Percentiles rank a stretch among this genome's conserved stretches.
Conservation (phyloP, 2,329 filamentous ascomycete species). For the Neospermospora avenae region DNA sequence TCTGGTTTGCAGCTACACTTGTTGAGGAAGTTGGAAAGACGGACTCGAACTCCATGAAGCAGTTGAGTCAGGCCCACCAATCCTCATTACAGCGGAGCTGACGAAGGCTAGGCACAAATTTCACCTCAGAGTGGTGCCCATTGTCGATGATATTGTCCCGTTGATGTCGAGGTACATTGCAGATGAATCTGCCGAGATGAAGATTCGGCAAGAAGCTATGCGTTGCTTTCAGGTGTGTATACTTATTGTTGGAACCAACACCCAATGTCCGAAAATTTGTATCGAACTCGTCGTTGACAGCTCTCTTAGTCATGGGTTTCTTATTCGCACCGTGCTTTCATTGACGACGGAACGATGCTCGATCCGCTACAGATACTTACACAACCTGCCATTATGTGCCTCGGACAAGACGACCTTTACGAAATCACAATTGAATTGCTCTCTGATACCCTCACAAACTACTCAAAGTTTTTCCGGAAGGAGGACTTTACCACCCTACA, state of each 20-base stretch:
- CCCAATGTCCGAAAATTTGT: neutral
- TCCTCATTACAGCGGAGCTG: slow-evolving; percentile 12
- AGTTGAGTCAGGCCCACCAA: slow-evolving; percentile 24
- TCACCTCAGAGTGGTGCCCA: slow-evolving; percentile 49
- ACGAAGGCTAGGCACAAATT: slow-evolving; percentile 39
- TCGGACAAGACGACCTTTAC: slow-evolving; percentile 57
- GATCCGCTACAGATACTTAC: slow-evolving; percentile 58
- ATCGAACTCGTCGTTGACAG: slow-evolving; percentile 7
- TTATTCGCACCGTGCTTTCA: slow-evolving; percentile 65
- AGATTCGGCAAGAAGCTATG: slow-evolving; percentile 52
- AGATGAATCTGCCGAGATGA: slow-evolving; percentile 40
- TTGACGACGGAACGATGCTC: slow-evolving; percentile 54
- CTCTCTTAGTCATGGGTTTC: slow-evolving; percentile 63
- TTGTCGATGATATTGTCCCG: slow-evolving; percentile 48
- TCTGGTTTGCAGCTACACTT: slow-evolving; percentile 63
- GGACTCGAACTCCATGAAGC: slow-evolving; percentile 57
- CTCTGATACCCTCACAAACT: slow-evolving; percentile 62
- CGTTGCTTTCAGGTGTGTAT: slow-evolving; percentile 55
- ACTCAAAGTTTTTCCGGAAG: slow-evolving; percentile 57
- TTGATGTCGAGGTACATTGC: slow-evolving; percentile 43
- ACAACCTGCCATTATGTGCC: slow-evolving; percentile 55
- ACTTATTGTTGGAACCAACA: no score
- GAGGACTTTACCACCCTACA: slow-evolving; percentile 57
- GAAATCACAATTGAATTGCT: slow-evolving; percentile 61
- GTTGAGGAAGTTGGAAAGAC: slow-evolving; percentile 67